Base-by-base conservation (phyloP, 352 stramenopile species). In the Phytophthora pluvialis region DNA sequence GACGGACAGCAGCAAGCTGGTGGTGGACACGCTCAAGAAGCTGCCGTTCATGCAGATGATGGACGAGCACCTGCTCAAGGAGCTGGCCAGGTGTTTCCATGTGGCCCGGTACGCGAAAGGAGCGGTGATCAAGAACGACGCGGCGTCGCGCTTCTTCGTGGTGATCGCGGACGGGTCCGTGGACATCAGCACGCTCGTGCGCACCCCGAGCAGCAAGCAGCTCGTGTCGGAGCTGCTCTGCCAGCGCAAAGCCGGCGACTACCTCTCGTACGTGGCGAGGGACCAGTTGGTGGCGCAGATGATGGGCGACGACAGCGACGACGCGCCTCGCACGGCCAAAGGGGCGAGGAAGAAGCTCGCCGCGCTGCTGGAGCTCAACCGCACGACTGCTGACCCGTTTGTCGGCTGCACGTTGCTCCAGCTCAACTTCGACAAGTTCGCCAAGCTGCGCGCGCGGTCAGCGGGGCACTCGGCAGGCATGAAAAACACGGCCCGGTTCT, bases 21-120 rank as follows among this genome's bases (percentile, higher is more conserved):
- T 82, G 38, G 50, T 75, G 13, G 67, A 80, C 28, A 77, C 73
- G 46, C 71, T 90, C 16, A 76, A 81, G 52, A 83, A 81, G 50
- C 62, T 80, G 35, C 79, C 80, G 25, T 90, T 89, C 60, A 86
- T 88, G 67, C 78, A 84, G 56, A 80, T 90, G 59, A 78, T 91
- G 70, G 77, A 89, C 66, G 71, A 75, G 2, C 74, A 73, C 29
- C 67, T 77, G 46, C 53, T 86, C 21, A 55, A 75, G 12, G 80
- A 90, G 36, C 64, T 91, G 25, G 78, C 79, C 4, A 47, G 60
- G n/a, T 91, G 80, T 75, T 91, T 91, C 57, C 67, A 80, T 4
- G 61, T 77, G 18, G 52, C 80, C 12, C 76, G 65, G 48, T 89
- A 84, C 51, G 4, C 73, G 5, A 75, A 74, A 33, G 80, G 77